Base-by-base conservation (phyloP, 768 basidiomycete species). In the Boletus rubescentipes region DNA sequence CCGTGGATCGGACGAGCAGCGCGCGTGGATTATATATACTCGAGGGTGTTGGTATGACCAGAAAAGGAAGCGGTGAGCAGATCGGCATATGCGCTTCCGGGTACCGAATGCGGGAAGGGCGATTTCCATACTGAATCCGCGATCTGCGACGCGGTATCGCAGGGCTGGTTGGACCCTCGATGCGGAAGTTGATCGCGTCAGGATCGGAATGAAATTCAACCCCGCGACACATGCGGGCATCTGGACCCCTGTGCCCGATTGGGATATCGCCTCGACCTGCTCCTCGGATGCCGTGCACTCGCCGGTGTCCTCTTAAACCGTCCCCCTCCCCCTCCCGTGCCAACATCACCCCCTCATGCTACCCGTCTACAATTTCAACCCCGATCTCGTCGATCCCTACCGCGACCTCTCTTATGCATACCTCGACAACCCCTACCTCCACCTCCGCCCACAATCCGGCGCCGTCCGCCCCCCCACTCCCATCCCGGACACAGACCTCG, bases 281-380 rank as follows among this genome's bases (percentile, higher is more conserved):
- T 67, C 67, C 66, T 68, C 65, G 66, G 66, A 67, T 56, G 46
- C 60, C 64, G 57, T 58, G 45, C 55, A 4, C 8, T 20, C 29
- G 5, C 26, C 29, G 43, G 53, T n/a, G n/a, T n/a, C n/a, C 35
- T 46, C 53, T 55, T 55, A 62, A 62, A 48, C 2, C 32, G 39
- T 9, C 16, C 29, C n/a, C 3, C 23, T 15, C 23, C 16, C 12
- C n/a, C 23, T 14, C 23, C 12, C 5, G 7, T 21, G 16, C 18
- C 5, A 26, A 26, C 26, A 4, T 6, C 18, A 11, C 16, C 9
- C 9, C 6, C 41, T 10, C 40, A 61, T 64, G 55, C n/a, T 54
- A 3, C 54, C 64, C 46, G 10, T 48, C 0, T 54, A 61, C 2
- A 12, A 29, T 4, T 56, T 59, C 38, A 44, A 44, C n/a, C n/a